Base-by-base conservation (phyloP, 2,329 filamentous ascomycete species). In the Aureobasidium vineae region DNA sequence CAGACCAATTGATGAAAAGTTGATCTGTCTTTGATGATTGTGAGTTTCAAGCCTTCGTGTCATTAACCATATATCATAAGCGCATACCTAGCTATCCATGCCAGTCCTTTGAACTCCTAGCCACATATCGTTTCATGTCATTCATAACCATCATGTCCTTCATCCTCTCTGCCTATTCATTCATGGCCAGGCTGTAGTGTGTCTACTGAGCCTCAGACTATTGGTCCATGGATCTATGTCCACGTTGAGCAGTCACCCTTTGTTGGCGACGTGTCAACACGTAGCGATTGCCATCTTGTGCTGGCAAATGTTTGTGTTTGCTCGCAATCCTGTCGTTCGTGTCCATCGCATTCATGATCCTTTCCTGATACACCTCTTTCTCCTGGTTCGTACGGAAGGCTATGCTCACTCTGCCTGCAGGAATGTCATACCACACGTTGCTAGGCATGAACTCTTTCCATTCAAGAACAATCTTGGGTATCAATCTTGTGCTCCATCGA, bases 401-500 rank as follows among this genome's bases (percentile, higher is more conserved):
- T 13, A 76, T 68, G 52, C 73, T 68, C 16, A 77, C 66, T 21
- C 71, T 53, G 8, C 75, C 75, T n/a, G 71, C 73, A 3, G 71
- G 66, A 7, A 70, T 72, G 38, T 76, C 72, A 45, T 76, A 76
- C 38, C 54, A 36, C 8, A 75, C 68, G 1, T 43, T 56, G 15
- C 31, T 60, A 1, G 71, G 72, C 15, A 70, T 69, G 19, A 64
- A 71, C 5, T 56, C n/a, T n/a, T 70, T 67, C 69, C 71, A 75
- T 10, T 69, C 53, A 68, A 69, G 72, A 28, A 77, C 63, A 13
- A 76, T 36, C 0, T 64, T 47, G 4, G 75, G 75, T 3, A 76
- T 57, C 2, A 54, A 38, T 19, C 16, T n/a, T 1, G 56, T 66
- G 10, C 65, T 66, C 65, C 65, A 66, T n/a, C 38, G 16, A n/a